Evolutionary conservation across 345 rosid genomes (phyloP), one percentile per base, ranked within the genome.

Genomic region (Brassica carinata): DNA sequence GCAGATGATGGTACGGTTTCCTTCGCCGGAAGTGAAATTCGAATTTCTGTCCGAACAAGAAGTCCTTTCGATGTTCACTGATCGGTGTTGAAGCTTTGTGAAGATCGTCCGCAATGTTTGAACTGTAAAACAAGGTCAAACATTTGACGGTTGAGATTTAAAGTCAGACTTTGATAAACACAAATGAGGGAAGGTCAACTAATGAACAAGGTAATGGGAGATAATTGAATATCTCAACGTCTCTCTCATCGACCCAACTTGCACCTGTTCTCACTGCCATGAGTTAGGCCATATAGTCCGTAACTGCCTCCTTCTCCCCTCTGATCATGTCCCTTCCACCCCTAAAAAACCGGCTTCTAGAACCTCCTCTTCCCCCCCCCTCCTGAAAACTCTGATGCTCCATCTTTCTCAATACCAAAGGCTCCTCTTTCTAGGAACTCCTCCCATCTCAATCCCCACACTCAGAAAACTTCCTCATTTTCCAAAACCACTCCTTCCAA

Each of bases 21-120:
- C 63, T 2, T 1, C 0, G 9, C 8, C 0, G 2, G 17, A 7
- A 8, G 0, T 14, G 30, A 23, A 57, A n/a, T 82, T 87, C 89
- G 90, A 87, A 33, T 75, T 78, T 17, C 18, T 7, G 67, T 81
- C 88, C 18, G 9, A 48, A 77, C 98, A 94, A 18, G 94, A 88
- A 30, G 73, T 82, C 15, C 36, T 77, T 11, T 10, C 81, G 61
- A 84, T 75, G 67, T 18, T 83, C 77, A 85, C 82, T 15, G 81
- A 38, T 19, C 8, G 65, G 84, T 64, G 57, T 64, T 80, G 75
- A 74, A 92, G 77, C 78, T 87, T 87, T 5, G 6, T 23, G 30
- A 89, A 75, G 10, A 92, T 85, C 14, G 88, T 84, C 72, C 71
- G 72, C 27, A 92, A 87, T 40, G 82, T 80, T 83, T 85, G 34